Base-by-base conservation (phyloP, 352 stramenopile genomes). In the Plasmopara muralis region DNA sequence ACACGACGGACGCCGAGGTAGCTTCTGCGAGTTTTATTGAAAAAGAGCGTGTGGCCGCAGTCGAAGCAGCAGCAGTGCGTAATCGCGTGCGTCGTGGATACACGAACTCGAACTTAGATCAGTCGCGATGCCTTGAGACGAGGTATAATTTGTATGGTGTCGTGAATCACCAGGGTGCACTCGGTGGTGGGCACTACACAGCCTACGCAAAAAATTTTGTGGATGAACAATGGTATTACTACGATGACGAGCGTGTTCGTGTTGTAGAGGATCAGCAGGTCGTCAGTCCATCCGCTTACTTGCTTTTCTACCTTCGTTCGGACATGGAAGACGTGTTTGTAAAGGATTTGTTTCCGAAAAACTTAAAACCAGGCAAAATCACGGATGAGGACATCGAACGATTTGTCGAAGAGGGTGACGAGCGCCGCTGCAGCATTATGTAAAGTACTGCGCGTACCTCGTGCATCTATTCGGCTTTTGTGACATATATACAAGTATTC, bases 261-360 rank as follows among this genome's bases (percentile, higher is more conserved):
- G 70, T 93, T 9, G 74, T 96, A 2, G 83, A 93, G 55, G 85
- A 94, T 44, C 73, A 77, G 43, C 87, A 94, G 55, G 74, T 95
- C 28, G 78, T 95, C 16, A 93, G 68, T 15, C 68, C 83, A 29
- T 88, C 84, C 0, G 86, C 88, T 18, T 97, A 97, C 66, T 68
- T 97, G 57, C 74, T 97, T 7, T 97, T 97, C 56, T 97, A 96
- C 60, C 56, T 96, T 34, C 78, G 86, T 33, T 92, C 85, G 6
- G 87, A 96, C 60, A 91, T 95, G 72, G 80, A 91, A 50, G 70
- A 68, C 45, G 68, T 83, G 28, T 57, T 85, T 9, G 81, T 95
- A 9, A 87, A 89, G 54, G 83, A 89, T 43, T 55, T 96, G 44
- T 96, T 89, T 52, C 83, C 83, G 14, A 78, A 78, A 35, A 95